Base-by-base conservation (phyloP, 257 asterid species). In the Plantago major region DNA sequence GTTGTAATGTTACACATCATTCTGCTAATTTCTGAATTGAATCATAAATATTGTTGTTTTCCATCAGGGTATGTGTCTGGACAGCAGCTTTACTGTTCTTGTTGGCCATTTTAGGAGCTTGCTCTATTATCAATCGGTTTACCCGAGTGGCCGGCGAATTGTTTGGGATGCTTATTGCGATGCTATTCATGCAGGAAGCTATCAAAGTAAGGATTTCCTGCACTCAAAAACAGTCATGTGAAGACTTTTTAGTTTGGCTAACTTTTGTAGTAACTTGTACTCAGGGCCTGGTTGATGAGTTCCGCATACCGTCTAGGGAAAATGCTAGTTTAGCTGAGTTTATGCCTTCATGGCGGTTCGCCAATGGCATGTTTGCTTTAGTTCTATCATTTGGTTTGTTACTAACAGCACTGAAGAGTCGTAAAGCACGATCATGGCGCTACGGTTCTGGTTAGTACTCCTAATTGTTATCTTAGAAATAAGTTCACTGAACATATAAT, bases 151-250 rank as follows among this genome's bases (percentile, higher is more conserved):
- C 96, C 0, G 98, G 98, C 13, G 98, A 91, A 69, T 57, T 88
- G 9, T 91, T 91, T 63, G 98, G 98, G 45, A 81, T 91, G 90
- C 95, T 91, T 14, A 91, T 91, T 51, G 95, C 98, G 3, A 88
- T 91, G 97, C 95, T 91, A 46, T 91, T 88, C 82, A 86, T 91
- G 97, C 98, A 91, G 74, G 95, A 91, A 74, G 95, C 98, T 38
- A 76, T 84, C 64, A 80, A 68, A 68, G 96, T 85, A 76, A 74
- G 77, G 55, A 60, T 22, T 19, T 22, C 30, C 12, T 28, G 22
- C 55, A 8, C 55, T 48, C 11, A n/a, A 48, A 3, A n/a, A 6
- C 1, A n/a, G n/a, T 16, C 52, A 47, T 48, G 16, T 48, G 30
- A 38, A 58, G 52, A 17, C 59, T 46, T 64, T 53, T 46, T 52